phyloP scores from a whole-genome alignment of 106 monocot genomes.

The Iris macrosiphon region DNA sequence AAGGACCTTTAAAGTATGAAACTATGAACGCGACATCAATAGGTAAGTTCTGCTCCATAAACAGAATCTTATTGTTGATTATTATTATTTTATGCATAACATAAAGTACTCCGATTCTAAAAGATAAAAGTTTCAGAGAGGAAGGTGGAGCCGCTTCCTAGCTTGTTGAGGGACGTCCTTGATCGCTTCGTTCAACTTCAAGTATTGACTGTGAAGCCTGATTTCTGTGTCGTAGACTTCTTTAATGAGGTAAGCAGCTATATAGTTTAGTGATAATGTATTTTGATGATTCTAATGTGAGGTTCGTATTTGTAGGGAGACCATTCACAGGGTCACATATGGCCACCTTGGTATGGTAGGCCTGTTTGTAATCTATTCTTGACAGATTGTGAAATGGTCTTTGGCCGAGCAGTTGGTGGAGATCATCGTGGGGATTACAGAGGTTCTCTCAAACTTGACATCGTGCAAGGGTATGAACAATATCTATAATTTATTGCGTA shows the following conservation, averaged over 20 bases:
- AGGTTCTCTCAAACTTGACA: conserved; percentile 48
- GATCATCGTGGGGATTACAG: conserved; percentile 44
- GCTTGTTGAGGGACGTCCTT: conserved; percentile 28
- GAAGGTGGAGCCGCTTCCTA: conserved; percentile 52
- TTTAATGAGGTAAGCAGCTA: conserved; percentile 43
- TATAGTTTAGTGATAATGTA: too few species aligned
- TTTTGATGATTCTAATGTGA: too few species aligned
- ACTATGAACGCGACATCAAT: conserved; percentile 12
- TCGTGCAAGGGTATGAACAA: conserved; percentile 60
- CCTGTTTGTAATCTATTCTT: conserved; percentile 57
- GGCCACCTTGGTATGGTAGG: conserved; percentile 64
- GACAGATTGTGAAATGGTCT: conserved; percentile 70
- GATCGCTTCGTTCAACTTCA: conserved; percentile 34
- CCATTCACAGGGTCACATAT: conserved; percentile 46
- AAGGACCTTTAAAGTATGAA: conserved; percentile 40
- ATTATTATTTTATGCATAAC: background rate
- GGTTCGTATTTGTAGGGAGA: conserved; percentile 64
- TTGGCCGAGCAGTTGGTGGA: conserved; percentile 31
- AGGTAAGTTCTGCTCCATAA: conserved; percentile 17
- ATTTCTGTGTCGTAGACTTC: conserved; percentile 60
- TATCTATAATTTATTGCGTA: too few species aligned
- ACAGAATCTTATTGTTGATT: background rate
- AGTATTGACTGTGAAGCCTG: conserved; percentile 32
- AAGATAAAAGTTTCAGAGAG: conserved; percentile 23
- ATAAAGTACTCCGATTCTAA: background rate